Evolutionary conservation across 768 basidiomycete species (phyloP).

Genomic region (Suillus lakei): DNA sequence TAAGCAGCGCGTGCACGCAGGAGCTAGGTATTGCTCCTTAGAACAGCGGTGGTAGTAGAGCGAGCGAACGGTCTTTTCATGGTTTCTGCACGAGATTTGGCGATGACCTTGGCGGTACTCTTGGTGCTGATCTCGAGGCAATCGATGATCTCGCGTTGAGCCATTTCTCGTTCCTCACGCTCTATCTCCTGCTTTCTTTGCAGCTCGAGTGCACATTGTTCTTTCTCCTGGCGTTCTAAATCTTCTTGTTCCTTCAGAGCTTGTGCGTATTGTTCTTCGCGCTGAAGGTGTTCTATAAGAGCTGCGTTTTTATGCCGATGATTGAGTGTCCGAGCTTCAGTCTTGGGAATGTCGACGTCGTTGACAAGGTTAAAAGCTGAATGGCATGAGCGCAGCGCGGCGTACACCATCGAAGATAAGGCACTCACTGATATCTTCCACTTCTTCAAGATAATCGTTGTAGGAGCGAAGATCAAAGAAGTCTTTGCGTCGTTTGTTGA

Average conservation of each 20-base stretch:
- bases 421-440: constrained; percentile 83
- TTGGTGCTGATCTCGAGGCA: constrained; percentile 78
- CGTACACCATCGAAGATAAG: background rate
- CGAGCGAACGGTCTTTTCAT: constrained; percentile 65
- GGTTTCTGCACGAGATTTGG: constrained; percentile 67
- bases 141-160: constrained; percentile 76
- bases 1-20: constrained; percentile 68
- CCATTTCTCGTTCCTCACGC: constrained; percentile 75
- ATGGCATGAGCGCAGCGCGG: constrained; percentile 6
- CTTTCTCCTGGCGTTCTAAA: constrained; percentile 70
- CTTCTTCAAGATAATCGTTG: constrained; percentile 96
- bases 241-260: constrained; percentile 82
- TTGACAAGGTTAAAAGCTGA: constrained; percentile 95
- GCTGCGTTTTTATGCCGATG: constrained; percentile 84
- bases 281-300: constrained; percentile 79
- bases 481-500: constrained; percentile 93
- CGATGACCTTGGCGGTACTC: constrained; percentile 71
- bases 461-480: constrained; percentile 80
- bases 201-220: constrained; percentile 67
- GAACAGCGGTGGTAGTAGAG: constrained; percentile 44
- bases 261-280: constrained; percentile 77
- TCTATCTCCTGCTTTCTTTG: constrained; percentile 76
- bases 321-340: constrained; percentile 80
- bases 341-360: constrained; percentile 77
- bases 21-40: constrained; percentile 51